Base-by-base conservation (phyloP, 2,329 filamentous ascomycete genomes). In the Colletotrichum simmondsii region DNA sequence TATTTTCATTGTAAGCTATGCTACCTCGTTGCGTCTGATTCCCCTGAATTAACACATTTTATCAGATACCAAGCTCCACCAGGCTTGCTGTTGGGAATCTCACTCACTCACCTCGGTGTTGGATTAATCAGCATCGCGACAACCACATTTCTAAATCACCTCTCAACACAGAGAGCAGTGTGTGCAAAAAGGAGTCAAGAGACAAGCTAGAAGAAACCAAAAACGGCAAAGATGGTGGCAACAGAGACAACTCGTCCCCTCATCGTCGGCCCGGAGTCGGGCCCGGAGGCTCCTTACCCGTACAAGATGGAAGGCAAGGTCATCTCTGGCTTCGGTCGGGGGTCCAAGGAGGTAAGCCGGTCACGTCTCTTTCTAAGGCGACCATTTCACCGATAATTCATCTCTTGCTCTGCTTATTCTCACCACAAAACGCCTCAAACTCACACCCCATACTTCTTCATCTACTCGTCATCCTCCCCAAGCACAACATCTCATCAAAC, bases 311-410 rank as follows among this genome's bases (percentile, higher is more conserved):
- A 93, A 74, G 97, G 97, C 28, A 91, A 92, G 68, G 95, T 99
- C 28, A 95, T 98, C 78, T 93, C 94, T 78, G 97, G 97, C 42
- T 98, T 98, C 82, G 96, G 97, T 54, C 91, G 97, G 73, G 97
- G 97, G 19, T 97, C 94, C 79, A 97, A 95, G 86, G 95, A 98
- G 85, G 94, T 95, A 81, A 72, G 84, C 80, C 54, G 24, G 42
- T 49, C 16, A 19, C 42, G 16, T n/a, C 19, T 12, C 14, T 14
- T 54, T 35, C 32, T 0, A 5, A 35, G 32, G 32, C 61, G 28
- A 11, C 28, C 19, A 12, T 1, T 49, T 63, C 42, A 26, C n/a
- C 46, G 12, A 35, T n/a, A 3, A 1, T 5, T 12, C 8, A 19
- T 22, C 19, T 49, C 19, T 49, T 14, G 30, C 30, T 32, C 30